Conservation (phyloP, 2,329 filamentous ascomycete genomes). For the Sporothrix variecibatus region DNA sequence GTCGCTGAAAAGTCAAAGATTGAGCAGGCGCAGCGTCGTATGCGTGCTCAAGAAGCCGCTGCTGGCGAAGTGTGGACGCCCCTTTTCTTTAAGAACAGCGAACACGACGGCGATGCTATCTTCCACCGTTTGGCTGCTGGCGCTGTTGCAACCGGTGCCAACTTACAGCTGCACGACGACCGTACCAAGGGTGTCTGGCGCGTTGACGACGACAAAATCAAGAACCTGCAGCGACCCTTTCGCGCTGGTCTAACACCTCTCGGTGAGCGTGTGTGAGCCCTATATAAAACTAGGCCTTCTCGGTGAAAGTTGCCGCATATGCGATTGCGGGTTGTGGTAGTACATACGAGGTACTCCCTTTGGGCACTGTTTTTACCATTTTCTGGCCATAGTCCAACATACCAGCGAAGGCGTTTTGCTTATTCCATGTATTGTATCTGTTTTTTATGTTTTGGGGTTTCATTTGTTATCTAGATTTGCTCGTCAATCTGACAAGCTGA, state of each 20-base stretch:
- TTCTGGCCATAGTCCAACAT: not conserved
- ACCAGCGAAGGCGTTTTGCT: not conserved
- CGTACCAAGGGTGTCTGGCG: constrained; percentile 45
- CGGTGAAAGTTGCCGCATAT: not conserved
- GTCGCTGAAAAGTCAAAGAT: constrained; percentile 74
- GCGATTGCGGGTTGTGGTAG: not conserved
- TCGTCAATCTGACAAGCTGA: not conserved
- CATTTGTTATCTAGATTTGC: not conserved
- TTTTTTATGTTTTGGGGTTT: not conserved
- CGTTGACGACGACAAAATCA: constrained; percentile 35
- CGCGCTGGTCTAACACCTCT: constrained; percentile 39
- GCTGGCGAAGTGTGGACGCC: constrained; percentile 47
- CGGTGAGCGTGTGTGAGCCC: constrained; percentile 6
- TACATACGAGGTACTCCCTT: too few relatives aligned
- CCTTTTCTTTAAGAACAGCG: constrained; percentile 38
- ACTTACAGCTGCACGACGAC: constrained; percentile 38
- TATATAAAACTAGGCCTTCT: not conserved
- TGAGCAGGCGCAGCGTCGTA: constrained; percentile 76
- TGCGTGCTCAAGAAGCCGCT: constrained; percentile 68
- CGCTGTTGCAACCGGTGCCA: constrained; percentile 16
- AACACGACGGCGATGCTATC: constrained; percentile 35
- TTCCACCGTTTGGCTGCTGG: constrained; percentile 40
- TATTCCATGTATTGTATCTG: not conserved
- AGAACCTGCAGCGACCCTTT: constrained; percentile 38
- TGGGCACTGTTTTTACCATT: not conserved